Evolutionary conservation across 805 yeast species (phyloP).

Genomic region (Saccharomyces jurei): DNA sequence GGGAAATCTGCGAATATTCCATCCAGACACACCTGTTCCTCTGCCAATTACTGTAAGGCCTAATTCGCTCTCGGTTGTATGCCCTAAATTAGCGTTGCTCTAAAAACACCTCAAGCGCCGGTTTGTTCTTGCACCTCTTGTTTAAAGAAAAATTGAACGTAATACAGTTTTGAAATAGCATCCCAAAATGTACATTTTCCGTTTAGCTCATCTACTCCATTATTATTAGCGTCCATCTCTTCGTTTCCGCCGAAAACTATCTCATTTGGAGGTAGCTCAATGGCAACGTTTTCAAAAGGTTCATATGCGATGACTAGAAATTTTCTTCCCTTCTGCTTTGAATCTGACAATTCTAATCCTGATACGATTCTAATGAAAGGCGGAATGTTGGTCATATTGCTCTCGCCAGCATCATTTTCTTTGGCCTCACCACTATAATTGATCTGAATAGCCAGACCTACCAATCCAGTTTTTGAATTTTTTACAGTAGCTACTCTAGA

Average conservation of each 20-base stretch:
- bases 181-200: slow-evolving; percentile 65
- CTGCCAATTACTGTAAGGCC: not conserved
- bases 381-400: slow-evolving; percentile 33
- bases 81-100: not conserved
- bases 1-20: not conserved
- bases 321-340: slow-evolving; percentile 40
- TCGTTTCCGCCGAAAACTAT: slow-evolving; percentile 27
- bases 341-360: slow-evolving; percentile 55
- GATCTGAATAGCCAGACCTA: slow-evolving; percentile 61
- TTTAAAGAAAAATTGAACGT: slow-evolving; percentile 57
- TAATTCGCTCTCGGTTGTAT: not conserved
- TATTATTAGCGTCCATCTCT: slow-evolving; percentile 24
- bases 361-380: slow-evolving; percentile 64
- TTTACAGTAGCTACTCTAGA: slow-evolving; percentile 61
- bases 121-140: not conserved
- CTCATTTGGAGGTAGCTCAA: slow-evolving; percentile 57
- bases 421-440: slow-evolving; percentile 41
- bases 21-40: not conserved
- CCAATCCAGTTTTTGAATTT: slow-evolving; percentile 46
- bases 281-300: slow-evolving; percentile 76
- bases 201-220: slow-evolving; percentile 30
- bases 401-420: slow-evolving; percentile 26
- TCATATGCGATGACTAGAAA: slow-evolving; percentile 78
- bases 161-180: slow-evolving; percentile 55
- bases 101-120: not conserved